Conservation (phyloP, 2,329 filamentous ascomycete genomes). For the Sporothrix pseudoabietina region DNA sequence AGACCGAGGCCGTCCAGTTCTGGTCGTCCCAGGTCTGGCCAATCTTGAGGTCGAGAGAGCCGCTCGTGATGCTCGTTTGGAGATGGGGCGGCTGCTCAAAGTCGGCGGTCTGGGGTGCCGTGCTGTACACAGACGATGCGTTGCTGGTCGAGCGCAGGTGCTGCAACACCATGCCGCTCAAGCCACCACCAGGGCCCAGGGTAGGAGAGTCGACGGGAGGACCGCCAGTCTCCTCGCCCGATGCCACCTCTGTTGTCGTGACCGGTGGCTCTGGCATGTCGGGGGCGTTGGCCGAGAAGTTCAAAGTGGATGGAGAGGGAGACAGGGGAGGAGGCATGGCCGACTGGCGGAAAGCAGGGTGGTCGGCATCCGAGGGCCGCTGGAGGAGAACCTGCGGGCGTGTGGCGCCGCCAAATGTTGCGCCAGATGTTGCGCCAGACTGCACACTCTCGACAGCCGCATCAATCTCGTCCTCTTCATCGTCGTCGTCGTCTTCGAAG, state of each 20-base stretch:
- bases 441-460: background rate
- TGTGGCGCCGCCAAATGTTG: background rate
- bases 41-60: slow-evolving; percentile 41
- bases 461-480: slow-evolving; percentile 36
- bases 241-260: background rate
- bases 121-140: slow-evolving; percentile 74
- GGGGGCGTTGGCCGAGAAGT: slow-evolving; percentile 29
- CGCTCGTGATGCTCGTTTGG: slow-evolving; percentile 37
- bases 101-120: slow-evolving; percentile 6
- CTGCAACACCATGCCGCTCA: slow-evolving; percentile 80
- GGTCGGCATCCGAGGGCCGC: slow-evolving; percentile 56
- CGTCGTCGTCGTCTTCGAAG: slow-evolving; percentile 45
- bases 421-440: background rate
- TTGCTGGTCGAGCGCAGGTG: slow-evolving; percentile 83
- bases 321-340: slow-evolving; percentile 50
- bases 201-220: slow-evolving; percentile 72
- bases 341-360: slow-evolving; percentile 56
- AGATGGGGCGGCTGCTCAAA: background rate
- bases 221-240: background rate
- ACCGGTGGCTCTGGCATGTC: slow-evolving; percentile 35
- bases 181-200: slow-evolving; percentile 67
- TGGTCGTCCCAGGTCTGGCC: slow-evolving; percentile 51
- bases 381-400: slow-evolving; percentile 46
- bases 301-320: slow-evolving; percentile 34
- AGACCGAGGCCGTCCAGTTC: slow-evolving; percentile 32